Evolutionary conservation across 257 asterid species (phyloP), one percentile per base, ranked within the genome.

Genomic region (Buddleja alternifolia): DNA sequence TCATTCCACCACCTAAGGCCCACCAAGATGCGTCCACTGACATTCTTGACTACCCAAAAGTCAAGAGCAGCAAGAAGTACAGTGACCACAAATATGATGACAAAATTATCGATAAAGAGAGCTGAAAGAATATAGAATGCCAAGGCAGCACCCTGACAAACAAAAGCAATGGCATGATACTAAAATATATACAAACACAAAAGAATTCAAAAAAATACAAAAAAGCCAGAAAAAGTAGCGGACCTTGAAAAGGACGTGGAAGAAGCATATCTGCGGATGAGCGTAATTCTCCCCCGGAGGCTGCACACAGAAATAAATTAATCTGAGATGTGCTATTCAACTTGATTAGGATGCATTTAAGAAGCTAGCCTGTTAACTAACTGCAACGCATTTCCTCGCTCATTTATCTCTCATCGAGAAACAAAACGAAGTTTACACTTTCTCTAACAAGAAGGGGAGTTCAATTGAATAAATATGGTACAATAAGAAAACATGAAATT

Each of bases 1-100:
- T 93, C 98, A 72, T 93, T 93, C 98, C 98, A 93, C 98, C 98
- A 93, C 74, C 98, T 86, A 59, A 93, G 89, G 62, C 98, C 98
- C 59, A 93, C 98, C 63, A 93, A 80, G 79, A 93, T 93, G 65
- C 98, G 95, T 14, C 98, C 97, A 80, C 98, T 93, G 56, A 93
- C 97, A 78, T 93, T 93, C 85, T 93, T 93, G 57, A 93, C 97
- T 50, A 93, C 98, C 98, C 98, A 93, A 75, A 93, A 93, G 71
- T 93, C 98, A 60, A 93, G 95, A 59, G 98, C 97, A 70, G 96
- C 83, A 72, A 90, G 80, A 76, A 93, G 93, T 40, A 93, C 98
- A 12, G 98, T 93, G 66, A 84, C 75, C 84, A 93, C 98, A 69
- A 93, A 93, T 60, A 93, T 85, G 84, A 93, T 90, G 83, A 93